Evolutionary conservation across 1,284 basidiomycete genomes (phyloP).

Genomic region (Puccinia hordei): DNA sequence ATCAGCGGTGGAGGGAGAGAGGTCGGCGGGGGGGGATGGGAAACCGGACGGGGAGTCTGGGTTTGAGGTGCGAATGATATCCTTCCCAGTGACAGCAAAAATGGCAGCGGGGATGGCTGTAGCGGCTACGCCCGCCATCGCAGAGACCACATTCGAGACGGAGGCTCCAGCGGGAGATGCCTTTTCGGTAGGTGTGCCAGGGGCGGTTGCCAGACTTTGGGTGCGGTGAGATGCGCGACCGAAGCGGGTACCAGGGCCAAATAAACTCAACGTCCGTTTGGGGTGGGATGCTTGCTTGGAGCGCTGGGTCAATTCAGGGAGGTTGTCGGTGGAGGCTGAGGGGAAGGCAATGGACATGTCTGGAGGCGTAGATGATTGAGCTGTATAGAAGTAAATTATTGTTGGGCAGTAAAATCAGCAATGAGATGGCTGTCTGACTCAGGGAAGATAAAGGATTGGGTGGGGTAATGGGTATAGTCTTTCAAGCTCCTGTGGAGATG

Average conservation of each 20-base stretch:
- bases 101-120: constrained; percentile 44
- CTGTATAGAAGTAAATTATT: constrained; percentile 2
- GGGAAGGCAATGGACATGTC: constrained; percentile 18
- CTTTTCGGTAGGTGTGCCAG: constrained; percentile 37
- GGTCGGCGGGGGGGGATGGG: not conserved
- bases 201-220: constrained; percentile 11
- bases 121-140: constrained; percentile 41
- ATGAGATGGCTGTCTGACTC: not conserved
- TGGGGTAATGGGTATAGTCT: not conserved
- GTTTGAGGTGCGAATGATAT: constrained; percentile 17
- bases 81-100: constrained; percentile 38
- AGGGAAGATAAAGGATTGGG: not conserved
- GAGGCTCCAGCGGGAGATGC: constrained; percentile 37
- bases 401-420: not conserved
- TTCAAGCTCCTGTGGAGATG: not conserved
- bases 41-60: not conserved
- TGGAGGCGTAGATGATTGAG: not conserved
- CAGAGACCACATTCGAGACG: constrained; percentile 44
- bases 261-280: constrained; percentile 12
- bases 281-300: not conserved
- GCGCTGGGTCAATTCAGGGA: not conserved
- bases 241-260: not conserved
- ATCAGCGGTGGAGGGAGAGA: not conserved
- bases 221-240: constrained; percentile 22
- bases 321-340: constrained; percentile 11